Percentiles rank a stretch among this genome's conserved stretches.
These are phyloP conservation scores for Ambrosiella beaveri DNA, from an alignment of 2,329 filamentous ascomycete genomes.

Conservation along the genomic window DNA sequence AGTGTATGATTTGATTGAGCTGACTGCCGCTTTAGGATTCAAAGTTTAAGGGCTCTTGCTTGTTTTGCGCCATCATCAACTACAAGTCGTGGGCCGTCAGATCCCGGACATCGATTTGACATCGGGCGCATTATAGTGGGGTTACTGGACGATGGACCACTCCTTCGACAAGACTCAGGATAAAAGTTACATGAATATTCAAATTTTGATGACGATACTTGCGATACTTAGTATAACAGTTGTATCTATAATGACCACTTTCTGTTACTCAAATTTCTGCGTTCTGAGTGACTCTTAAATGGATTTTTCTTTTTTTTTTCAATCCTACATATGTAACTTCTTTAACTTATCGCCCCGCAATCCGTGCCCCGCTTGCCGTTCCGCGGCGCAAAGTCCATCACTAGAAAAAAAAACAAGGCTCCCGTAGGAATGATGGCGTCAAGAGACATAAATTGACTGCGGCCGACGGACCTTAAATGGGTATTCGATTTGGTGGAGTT, in stretches of 20 bases:
- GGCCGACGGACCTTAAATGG: background rate
- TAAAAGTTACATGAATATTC: background rate
- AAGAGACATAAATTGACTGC: background rate
- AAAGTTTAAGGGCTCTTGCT: background rate
- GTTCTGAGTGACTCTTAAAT: background rate
- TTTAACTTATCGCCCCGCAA: background rate
- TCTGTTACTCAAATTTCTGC: background rate
- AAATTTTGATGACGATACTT: background rate
- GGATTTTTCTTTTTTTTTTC: background rate
- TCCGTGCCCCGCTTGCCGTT: background rate
- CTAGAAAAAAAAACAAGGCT: background rate
- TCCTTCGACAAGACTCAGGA: background rate
- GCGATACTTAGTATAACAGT: background rate
- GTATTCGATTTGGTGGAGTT: background rate
- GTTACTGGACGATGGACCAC: background rate
- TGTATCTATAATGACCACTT: background rate
- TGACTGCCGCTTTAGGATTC: background rate
- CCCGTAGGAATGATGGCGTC: background rate
- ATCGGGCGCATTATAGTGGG: background rate
- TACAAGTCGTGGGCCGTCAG: background rate
- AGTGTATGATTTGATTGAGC: background rate
- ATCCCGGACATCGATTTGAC: background rate
- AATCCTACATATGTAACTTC: background rate
- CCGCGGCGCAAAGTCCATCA: slow-evolving; percentile 1
- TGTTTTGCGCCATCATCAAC: background rate